phyloP scores from a whole-genome alignment of 495 filamentous ascomycete genomes.

The Baudoinia panamericana region DNA sequence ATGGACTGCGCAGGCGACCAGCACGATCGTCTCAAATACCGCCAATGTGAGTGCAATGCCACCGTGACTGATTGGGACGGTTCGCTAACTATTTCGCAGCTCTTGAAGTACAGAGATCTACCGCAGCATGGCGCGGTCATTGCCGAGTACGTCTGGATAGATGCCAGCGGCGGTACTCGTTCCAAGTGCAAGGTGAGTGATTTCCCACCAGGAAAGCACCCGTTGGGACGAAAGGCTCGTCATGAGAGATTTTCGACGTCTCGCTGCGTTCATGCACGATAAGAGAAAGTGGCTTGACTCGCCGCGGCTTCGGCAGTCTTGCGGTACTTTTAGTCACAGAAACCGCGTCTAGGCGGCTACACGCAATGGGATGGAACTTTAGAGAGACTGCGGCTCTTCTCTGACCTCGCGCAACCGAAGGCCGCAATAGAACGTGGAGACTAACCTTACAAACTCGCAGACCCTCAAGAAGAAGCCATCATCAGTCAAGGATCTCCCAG shows the following conservation, averaged over 20 bases:
- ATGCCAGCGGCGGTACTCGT: conserved; percentile 59
- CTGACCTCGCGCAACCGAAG: neutral
- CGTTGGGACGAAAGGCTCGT: too few relatives aligned
- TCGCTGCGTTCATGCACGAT: neutral
- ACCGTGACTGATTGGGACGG: too few relatives aligned
- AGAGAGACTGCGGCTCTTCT: neutral
- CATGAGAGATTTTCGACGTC: too few relatives aligned
- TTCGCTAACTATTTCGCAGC: conserved; percentile 39
- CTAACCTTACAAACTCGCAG: conserved; percentile 33
- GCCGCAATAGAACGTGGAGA: neutral
- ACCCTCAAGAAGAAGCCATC: conserved; percentile 57
- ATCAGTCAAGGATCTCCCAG: conserved; percentile 68
- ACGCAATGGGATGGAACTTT: neutral
- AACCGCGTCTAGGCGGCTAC: neutral
- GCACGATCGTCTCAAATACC: conserved; percentile 30
- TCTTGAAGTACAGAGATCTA: conserved; percentile 82
- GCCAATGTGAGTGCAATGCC: conserved; percentile 25
- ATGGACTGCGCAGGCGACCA: conserved; percentile 20
- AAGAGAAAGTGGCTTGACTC: neutral
- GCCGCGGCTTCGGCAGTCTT: neutral
- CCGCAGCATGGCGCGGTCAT: conserved; percentile 75
- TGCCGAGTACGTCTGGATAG: conserved; percentile 98
- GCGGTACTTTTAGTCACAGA: neutral
- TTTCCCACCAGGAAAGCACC: too few relatives aligned
- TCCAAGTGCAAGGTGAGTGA: conserved; percentile 82